These are phyloP conservation scores for Chlamydomonas reinhardtii DNA, from an alignment of 163 green algal species.

Conservation along the genomic window DNA sequence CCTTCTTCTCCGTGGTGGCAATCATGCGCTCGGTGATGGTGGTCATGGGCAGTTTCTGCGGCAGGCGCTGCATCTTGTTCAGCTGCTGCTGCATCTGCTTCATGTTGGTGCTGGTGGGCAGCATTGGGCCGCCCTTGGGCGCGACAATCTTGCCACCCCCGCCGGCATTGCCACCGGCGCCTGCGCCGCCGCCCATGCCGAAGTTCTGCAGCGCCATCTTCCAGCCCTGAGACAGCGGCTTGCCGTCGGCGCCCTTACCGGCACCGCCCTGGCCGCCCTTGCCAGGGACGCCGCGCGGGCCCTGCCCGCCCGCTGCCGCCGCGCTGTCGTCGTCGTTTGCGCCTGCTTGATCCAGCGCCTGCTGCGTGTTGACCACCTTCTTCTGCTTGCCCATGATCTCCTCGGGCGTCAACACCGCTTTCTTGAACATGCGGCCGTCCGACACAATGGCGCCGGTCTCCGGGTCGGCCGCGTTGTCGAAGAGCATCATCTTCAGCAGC, in stretches of 20 bases:
- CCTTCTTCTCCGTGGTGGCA: slow-evolving; percentile 37
- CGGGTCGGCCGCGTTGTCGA: slow-evolving; percentile 40
- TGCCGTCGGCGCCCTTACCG: slow-evolving; percentile 2
- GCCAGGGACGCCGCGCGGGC: not conserved
- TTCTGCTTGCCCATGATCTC: slow-evolving; percentile 55
- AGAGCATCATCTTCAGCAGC: slow-evolving; percentile 56
- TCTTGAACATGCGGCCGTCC: slow-evolving; percentile 67
- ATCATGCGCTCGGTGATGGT: slow-evolving; percentile 52
- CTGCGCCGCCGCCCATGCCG: not conserved
- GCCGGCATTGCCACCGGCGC: too few species aligned
- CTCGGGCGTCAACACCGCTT: slow-evolving; percentile 62
- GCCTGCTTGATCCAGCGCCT: slow-evolving; percentile 28
- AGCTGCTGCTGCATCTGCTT: slow-evolving; percentile 49
- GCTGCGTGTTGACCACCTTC: slow-evolving; percentile 8
- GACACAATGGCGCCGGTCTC: slow-evolving; percentile 48
- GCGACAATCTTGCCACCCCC: not conserved
- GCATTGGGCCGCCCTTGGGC: slow-evolving; percentile 36
- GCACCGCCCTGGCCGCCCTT: not conserved
- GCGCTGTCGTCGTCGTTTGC: slow-evolving; percentile 40
- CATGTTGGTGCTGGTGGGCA: slow-evolving; percentile 50
- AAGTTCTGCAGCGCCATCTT: slow-evolving; percentile 42
- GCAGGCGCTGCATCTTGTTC: slow-evolving; percentile 39
- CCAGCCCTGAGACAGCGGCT: slow-evolving; percentile 30
- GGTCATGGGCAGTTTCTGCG: slow-evolving; percentile 51
- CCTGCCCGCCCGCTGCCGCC: slow-evolving; percentile 5